Evolutionary conservation across 2,329 filamentous ascomycete genomes (phyloP).

Genomic region (Nemania sp.): DNA sequence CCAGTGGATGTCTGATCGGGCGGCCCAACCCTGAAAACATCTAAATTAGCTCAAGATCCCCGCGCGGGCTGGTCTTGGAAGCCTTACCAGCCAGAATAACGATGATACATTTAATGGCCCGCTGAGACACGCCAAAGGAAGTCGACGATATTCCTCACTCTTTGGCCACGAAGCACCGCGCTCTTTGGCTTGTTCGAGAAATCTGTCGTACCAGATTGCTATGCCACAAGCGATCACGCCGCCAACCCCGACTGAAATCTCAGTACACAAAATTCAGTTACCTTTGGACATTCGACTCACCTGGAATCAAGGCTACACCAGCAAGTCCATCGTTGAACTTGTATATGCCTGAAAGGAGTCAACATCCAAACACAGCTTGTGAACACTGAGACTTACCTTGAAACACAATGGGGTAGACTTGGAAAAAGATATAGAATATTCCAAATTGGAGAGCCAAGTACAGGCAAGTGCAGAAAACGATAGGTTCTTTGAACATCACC

Average conservation of each 20-base stretch:
- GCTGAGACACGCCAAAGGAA: constrained; percentile 26
- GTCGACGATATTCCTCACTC: constrained; percentile 22
- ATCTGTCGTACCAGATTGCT: too few species aligned
- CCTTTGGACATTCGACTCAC: too few species aligned
- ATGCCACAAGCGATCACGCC: too few species aligned
- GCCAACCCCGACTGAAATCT: too few species aligned
- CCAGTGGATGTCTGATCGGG: constrained; percentile 18
- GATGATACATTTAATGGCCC: constrained; percentile 14
- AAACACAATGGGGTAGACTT: constrained; percentile 64
- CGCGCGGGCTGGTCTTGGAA: neutral
- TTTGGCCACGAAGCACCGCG: constrained; percentile 11
- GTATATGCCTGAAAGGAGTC: neutral
- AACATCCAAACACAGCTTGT: neutral
- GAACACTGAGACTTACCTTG: constrained; percentile 5
- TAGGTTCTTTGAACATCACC: too few species aligned
- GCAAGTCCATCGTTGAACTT: too few species aligned
- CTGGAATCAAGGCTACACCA: too few species aligned
- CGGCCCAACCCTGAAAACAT: constrained; percentile 20
- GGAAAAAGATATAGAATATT: constrained; percentile 64
- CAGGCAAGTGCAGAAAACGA: too few species aligned
- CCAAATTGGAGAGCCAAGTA: too few species aligned
- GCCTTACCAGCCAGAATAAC: constrained; percentile 24
- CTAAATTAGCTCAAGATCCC: too few species aligned
- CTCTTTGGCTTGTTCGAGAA: too few species aligned
- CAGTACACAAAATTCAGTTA: too few species aligned